phyloP scores from a whole-genome alignment of 2,329 filamentous ascomycete species.

The Neopestalotiopsis sp. region DNA sequence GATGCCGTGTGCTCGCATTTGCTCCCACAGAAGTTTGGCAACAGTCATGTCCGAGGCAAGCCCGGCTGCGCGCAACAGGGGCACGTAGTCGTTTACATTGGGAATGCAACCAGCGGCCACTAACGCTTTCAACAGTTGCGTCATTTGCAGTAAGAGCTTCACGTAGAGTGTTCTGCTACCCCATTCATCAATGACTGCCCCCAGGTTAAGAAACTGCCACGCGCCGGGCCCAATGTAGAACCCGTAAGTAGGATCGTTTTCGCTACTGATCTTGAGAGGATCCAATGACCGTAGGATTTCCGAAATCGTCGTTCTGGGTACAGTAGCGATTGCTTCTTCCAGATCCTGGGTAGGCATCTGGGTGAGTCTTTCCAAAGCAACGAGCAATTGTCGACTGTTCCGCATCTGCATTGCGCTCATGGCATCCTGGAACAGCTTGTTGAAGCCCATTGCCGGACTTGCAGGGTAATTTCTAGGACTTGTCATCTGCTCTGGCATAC shows the following conservation, averaged over 20 bases:
- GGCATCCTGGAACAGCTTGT: conserved; percentile 7
- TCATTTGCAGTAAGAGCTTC: conserved; percentile 41
- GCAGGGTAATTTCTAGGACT: background rate
- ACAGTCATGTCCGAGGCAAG: conserved; percentile 44
- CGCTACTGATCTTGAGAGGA: conserved; percentile 54
- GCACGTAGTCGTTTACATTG: conserved; percentile 47
- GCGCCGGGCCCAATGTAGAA: conserved; percentile 46
- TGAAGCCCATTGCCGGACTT: background rate
- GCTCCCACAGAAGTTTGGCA: conserved; percentile 42
- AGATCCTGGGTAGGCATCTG: conserved; percentile 31
- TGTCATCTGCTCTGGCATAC: background rate
- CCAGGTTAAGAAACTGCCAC: conserved; percentile 44
- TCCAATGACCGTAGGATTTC: conserved; percentile 69
- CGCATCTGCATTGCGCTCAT: conserved; percentile 28
- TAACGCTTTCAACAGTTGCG: conserved; percentile 42
- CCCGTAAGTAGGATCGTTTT: conserved; percentile 54
- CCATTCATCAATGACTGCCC: conserved; percentile 45
- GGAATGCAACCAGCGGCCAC: conserved; percentile 33
- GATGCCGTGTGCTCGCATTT: conserved; percentile 30
- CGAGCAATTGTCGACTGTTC: conserved; percentile 29
- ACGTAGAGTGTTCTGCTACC: conserved; percentile 51
- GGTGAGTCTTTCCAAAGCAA: conserved; percentile 26
- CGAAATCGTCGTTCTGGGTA: conserved; percentile 65
- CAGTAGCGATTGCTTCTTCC: conserved; percentile 36
- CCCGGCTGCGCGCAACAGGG: conserved; percentile 53